Base-by-base conservation (phyloP, 768 basidiomycete genomes). In the Pulveroboletus sp. region DNA sequence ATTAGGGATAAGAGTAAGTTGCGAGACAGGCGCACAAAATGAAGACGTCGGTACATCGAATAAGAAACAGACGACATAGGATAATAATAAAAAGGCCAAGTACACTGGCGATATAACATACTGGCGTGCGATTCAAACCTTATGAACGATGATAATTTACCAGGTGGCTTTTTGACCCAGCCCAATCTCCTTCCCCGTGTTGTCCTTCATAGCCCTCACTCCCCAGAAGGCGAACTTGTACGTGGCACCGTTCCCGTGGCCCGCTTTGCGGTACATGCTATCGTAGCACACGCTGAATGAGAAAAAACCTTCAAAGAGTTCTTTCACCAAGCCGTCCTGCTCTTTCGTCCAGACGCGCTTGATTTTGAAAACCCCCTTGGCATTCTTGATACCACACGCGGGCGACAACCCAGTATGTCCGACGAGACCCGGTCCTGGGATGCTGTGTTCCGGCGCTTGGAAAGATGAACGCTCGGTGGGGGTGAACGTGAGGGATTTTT, bases 251-350 rank as follows among this genome's bases (percentile, higher is more conserved):
- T 49, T 56, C 5, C 73, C 68, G 25, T 73, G 69, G 6, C 69
- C 73, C 24, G 61, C 68, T 42, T 69, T 66, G 16, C 57, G 56
- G 45, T 71, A 70, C 53, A 73, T 48, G 29, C 47, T 48, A 38
- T 68, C 68, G 40, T 69, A 71, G 32, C 45, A 56, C 17, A 73
- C 61, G 13, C 63, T 54, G 41, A 74, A 72, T 31, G 68, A 63
- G 47, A 74, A 61, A 43, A 55, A 69, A 2, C 72, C 73, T 51
- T 70, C 72, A n/a, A 71, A 74, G 14, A 74, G 59, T 27, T 74
- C 72, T 52, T 57, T 70, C 51, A 43, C 2, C 2, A 25, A 33
- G 11, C 44, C 56, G 11, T 49, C 49, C 13, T 53, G 50, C 23
- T 41, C 66, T 47, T 10, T 65, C 46, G n/a, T 57, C 68, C 72